Evolutionary conservation across 305 asterid genomes (phyloP), one percentile per base, ranked within the genome.

Genomic region (Withania somnifera): DNA sequence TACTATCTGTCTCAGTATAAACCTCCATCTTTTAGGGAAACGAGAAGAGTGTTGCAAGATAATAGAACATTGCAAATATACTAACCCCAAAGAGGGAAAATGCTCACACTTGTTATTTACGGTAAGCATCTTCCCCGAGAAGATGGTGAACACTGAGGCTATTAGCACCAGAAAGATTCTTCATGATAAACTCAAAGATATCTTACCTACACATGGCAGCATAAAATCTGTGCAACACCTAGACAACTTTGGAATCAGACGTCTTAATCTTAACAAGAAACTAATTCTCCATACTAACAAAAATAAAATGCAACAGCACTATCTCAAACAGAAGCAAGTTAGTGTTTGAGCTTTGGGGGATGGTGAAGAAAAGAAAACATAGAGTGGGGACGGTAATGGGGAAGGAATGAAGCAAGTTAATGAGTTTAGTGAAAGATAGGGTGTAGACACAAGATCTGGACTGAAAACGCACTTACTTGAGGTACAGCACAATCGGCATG

Each of bases 401-500:
- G 42, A 52, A 20, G 30, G 82, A 79, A 11, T 78, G 42, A 76
- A 56, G 17, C 13, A 24, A 71, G 60, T 60, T 36, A 3, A 68
- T 77, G 79, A 45, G 54, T 75, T 52, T 58, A 54, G 17, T 83
- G 19, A 50, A 19, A 79, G 54, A 69, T 24, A 10, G 47, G 82
- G 67, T 40, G 75, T n/a, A 9, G 75, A 63, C 73, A 56, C 28
- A 56, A 75, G 52, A 58, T 32, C 76, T 50, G 45, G 45, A 75
- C 79, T 26, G 40, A 30, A 34, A 34, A 78, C 66, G 30, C 20
- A 79, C 77, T 73, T 88, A 93, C 99, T 97, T 95, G 97, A 17
- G 95, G 97, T 19, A 86, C 98, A 77, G 95, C 91, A 90, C 99
- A 95, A 87, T 95, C 99, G 67, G 99, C 97, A 75, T 89, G 94